Percentiles rank a stretch among this genome's conserved stretches.
Conservation (phyloP, 2,329 filamentous ascomycete genomes). For the Sclerotinia subarctica region DNA sequence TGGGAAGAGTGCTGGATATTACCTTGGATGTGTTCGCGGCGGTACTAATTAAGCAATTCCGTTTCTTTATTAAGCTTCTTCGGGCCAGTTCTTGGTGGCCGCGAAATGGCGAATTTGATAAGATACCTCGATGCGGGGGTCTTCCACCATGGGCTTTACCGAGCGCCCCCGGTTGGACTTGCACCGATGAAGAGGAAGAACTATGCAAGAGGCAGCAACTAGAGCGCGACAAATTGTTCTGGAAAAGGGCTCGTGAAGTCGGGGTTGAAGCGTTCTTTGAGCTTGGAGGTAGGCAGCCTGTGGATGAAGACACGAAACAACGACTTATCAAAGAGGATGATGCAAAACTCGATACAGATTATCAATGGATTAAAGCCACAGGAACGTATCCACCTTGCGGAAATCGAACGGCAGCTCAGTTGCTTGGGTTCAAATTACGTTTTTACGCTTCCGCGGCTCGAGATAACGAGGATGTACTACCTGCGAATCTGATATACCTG, state of each 20-base stretch:
- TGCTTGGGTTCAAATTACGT: slow-evolving; percentile 93
- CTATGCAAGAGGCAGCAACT: slow-evolving; percentile 55
- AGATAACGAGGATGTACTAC: slow-evolving; percentile 71
- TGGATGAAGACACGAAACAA: slow-evolving; percentile 53
- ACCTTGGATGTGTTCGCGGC: slow-evolving; percentile 94
- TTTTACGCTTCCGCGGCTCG: slow-evolving; percentile 86
- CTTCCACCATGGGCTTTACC: slow-evolving; percentile 86
- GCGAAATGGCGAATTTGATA: slow-evolving; percentile 53
- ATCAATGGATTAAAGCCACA: slow-evolving; percentile 76
- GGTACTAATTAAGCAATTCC: slow-evolving; percentile 85
- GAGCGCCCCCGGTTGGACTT: slow-evolving; percentile 59
- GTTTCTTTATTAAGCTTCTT: slow-evolving; percentile 92
- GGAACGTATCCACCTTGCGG: slow-evolving; percentile 79
- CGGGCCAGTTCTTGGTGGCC: slow-evolving; percentile 97
- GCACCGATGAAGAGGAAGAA: slow-evolving; percentile 66
- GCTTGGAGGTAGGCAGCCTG: slow-evolving; percentile 68
- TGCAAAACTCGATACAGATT: slow-evolving; percentile 51
- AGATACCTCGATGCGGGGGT: slow-evolving; percentile 49
- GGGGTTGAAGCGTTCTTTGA: slow-evolving; percentile 88
- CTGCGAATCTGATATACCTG: slow-evolving; percentile 89
- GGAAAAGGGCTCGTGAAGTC: slow-evolving; percentile 70
- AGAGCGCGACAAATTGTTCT: slow-evolving; percentile 72
- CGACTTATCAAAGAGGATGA: slow-evolving; percentile 43
- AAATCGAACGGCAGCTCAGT: slow-evolving; percentile 87
- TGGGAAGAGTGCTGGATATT: slow-evolving; percentile 89